Percentiles rank a stretch among this genome's conserved stretches.
phyloP scores from a whole-genome alignment of 164 flowering plant species.

The Magnolia kwangsiensis region DNA sequence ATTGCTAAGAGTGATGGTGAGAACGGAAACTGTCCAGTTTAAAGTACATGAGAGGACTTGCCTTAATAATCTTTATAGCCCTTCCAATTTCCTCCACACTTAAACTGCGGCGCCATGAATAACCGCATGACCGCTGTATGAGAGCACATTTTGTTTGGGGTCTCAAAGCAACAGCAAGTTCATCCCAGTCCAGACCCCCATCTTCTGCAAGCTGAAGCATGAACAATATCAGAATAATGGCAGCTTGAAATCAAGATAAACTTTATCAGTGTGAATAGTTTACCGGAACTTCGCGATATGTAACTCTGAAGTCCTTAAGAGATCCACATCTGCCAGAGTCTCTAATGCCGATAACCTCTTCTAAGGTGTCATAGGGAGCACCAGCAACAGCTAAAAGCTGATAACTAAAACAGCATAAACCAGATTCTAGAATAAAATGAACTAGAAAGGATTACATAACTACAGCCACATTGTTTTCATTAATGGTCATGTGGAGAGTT shows the following conservation, averaged over 20 bases:
- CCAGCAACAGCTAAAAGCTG: conserved; percentile 97
- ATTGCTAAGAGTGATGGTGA: too few relatives aligned
- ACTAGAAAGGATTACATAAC: conserved; percentile 2
- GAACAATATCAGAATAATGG: background rate
- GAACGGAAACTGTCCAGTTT: background rate
- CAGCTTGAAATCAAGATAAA: background rate
- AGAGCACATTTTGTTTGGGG: conserved; percentile 83
- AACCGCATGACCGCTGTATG: conserved; percentile 90
- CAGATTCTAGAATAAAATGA: conserved; percentile 4
- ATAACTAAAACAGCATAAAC: conserved; percentile 28
- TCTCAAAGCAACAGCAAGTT: conserved; percentile 46
- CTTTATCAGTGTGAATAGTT: conserved; percentile 10
- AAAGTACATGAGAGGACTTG: conserved; percentile 5
- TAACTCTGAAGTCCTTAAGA: conserved; percentile 69
- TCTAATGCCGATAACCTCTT: conserved; percentile 87
- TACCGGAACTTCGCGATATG: conserved; percentile 80
- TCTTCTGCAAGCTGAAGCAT: conserved; percentile 65
- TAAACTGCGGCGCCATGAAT: conserved; percentile 84
- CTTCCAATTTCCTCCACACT: conserved; percentile 68
- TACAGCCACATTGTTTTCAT: background rate
- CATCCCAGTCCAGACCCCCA: conserved; percentile 77
- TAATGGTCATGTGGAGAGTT: background rate
- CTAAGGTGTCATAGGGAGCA: conserved; percentile 88
- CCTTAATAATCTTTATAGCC: conserved; percentile 78
- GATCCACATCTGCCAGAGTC: conserved; percentile 68